Evolutionary conservation across 1,139 yeast genomes (phyloP).

Genomic region (Fermentozyma sake): DNA sequence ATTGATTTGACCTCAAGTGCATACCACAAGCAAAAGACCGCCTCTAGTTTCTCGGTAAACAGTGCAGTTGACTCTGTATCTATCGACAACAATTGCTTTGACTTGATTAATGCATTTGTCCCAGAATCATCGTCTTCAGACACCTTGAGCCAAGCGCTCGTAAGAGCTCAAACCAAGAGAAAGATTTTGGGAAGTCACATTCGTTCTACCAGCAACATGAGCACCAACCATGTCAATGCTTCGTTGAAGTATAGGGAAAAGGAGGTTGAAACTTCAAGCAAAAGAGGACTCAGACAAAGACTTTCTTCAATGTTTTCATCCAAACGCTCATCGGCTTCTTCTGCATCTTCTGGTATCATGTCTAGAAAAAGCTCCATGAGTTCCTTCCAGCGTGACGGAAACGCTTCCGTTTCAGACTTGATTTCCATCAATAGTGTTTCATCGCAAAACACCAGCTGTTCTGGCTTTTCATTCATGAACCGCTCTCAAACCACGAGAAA

Average conservation of each 20-base stretch:
- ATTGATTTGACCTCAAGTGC: too few species aligned
- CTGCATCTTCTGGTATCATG: constrained; percentile 6
- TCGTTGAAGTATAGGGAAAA: constrained; percentile 14
- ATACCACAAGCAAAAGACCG: too few species aligned
- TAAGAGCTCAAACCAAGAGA: too few species aligned
- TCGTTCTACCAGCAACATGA: constrained; percentile 4
- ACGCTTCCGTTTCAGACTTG: constrained; percentile 20
- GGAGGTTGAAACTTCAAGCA: constrained; percentile 10
- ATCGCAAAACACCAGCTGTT: constrained; percentile 20
- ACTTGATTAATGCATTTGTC: constrained; percentile 17
- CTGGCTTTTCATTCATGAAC: constrained; percentile 32
- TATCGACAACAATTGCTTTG: constrained; percentile 15
- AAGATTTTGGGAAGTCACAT: too few species aligned
- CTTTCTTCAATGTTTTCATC: constrained; percentile 23
- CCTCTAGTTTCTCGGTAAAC: constrained; percentile 1
- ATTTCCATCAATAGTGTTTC: constrained; percentile 27
- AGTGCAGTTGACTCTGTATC: constrained; percentile 2
- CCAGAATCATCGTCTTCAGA: too few species aligned
- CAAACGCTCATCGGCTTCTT: constrained; percentile 8
- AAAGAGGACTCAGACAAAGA: constrained; percentile 22
- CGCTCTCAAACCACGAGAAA: constrained; percentile 3
- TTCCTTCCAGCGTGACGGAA: too few species aligned
- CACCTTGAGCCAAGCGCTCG: too few species aligned
- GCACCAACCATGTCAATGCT: constrained; percentile 9
- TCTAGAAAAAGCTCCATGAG: constrained; percentile 3